Percentiles rank a stretch among this genome's conserved stretches.
These are phyloP conservation scores for Ustilago xerochloae DNA, from an alignment of 1,284 basidiomycete species.

Conservation along the genomic window DNA sequence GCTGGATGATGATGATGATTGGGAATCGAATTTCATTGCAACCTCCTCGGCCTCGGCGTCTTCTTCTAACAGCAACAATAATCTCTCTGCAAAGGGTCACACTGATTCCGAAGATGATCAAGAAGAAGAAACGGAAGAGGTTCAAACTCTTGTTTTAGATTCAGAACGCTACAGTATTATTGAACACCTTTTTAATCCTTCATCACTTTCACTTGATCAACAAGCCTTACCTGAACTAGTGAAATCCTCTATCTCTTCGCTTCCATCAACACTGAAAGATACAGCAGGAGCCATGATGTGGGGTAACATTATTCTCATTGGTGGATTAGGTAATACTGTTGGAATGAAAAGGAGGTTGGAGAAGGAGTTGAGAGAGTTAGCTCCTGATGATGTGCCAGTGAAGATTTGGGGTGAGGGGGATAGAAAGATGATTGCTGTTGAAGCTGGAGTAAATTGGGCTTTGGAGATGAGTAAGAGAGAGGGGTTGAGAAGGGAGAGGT, in stretches of 20 bases:
- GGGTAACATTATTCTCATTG: slow-evolving; percentile 89
- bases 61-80: background rate
- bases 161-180: slow-evolving; percentile 90
- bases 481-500: background rate
- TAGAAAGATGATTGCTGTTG: slow-evolving; percentile 2
- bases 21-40: slow-evolving; percentile 49
- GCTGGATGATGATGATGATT: slow-evolving; percentile 8
- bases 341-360: slow-evolving; percentile 80
- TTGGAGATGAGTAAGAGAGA: slow-evolving; percentile 8
- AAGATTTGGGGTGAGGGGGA: slow-evolving; percentile 17
- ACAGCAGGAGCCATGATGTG: slow-evolving; percentile 87
- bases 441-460: slow-evolving; percentile 8
- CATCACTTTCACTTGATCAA: slow-evolving; percentile 78
- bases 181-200: slow-evolving; percentile 78
- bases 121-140: slow-evolving; percentile 69
- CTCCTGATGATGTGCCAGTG: slow-evolving; percentile 46
- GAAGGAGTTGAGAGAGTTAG: slow-evolving; percentile 43
- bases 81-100: background rate
- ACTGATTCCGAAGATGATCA: slow-evolving; percentile 7
- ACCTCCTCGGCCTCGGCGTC: background rate
- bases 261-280: background rate
- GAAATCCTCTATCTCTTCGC: slow-evolving; percentile 75
- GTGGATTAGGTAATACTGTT: slow-evolving; percentile 81
- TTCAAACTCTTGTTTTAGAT: slow-evolving; percentile 85
- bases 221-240: slow-evolving; percentile 81